Percentiles rank a stretch among this genome's conserved stretches.
Evolutionary conservation across 345 rosid species (phyloP).

Genomic region (Populus davidiana): DNA sequence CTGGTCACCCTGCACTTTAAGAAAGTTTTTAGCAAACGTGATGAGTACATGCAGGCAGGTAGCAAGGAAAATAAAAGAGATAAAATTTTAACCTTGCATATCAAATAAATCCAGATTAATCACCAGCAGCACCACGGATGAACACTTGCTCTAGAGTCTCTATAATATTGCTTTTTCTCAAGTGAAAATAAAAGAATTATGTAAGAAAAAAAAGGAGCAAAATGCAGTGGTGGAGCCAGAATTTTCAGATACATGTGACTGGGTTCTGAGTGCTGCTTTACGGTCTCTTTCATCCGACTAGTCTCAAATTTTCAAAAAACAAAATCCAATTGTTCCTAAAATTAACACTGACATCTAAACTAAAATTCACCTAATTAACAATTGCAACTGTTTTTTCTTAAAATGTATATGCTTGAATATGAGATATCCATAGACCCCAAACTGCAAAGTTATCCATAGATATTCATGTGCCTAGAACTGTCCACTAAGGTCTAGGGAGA

Average conservation of each 20-base stretch:
- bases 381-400: not conserved
- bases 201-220: slow-evolving; percentile 5
- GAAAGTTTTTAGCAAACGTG: not conserved
- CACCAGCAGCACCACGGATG: not conserved
- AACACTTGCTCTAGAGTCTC: not conserved
- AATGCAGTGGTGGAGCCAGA: slow-evolving; percentile 3
- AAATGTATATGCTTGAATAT: not conserved
- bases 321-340: not conserved
- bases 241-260: slow-evolving; percentile 5
- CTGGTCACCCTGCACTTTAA: slow-evolving; percentile 73
- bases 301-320: not conserved
- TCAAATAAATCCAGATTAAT: not conserved
- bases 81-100: not conserved
- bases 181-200: slow-evolving; percentile 15
- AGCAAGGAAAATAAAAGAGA: not conserved
- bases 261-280: slow-evolving; percentile 7
- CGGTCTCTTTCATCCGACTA: not conserved
- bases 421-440: not conserved
- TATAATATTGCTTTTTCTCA: not conserved
- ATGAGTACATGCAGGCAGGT: not conserved
- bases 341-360: not conserved
- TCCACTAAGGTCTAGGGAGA: not conserved
- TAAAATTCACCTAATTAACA: not conserved
- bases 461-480: not conserved
- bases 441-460: not conserved